A percentile compares a stretch with the other conserved stretches of the same genome.
Conservation (phyloP, 1,139 yeast species). For the Sugiyamaella xylanicola region DNA sequence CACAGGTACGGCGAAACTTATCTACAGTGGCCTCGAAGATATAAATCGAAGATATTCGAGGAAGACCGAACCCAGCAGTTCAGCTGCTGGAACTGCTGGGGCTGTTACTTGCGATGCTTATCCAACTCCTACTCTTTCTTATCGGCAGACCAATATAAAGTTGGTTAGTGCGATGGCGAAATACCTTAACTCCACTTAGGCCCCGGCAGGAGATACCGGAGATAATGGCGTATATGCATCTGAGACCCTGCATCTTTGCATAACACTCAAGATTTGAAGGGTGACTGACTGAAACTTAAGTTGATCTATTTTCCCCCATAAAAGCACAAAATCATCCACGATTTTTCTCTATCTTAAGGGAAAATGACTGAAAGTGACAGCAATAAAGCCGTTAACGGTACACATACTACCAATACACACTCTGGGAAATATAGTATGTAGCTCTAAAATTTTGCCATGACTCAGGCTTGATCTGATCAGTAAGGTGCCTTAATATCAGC, state of each 20-base stretch:
- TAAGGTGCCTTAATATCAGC: background rate
- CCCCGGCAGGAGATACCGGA: conserved; percentile 12
- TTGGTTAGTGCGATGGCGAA: background rate
- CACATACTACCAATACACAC: background rate
- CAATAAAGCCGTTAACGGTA: background rate
- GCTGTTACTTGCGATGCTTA: no score
- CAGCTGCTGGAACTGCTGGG: no score
- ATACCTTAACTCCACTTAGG: background rate
- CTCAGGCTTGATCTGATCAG: background rate
- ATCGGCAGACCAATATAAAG: no score
- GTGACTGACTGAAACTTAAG: background rate
- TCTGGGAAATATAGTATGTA: background rate
- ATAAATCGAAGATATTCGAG: no score
- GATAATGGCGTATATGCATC: conserved; percentile 1
- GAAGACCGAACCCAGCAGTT: no score
- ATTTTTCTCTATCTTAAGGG: background rate
- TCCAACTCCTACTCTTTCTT: no score
- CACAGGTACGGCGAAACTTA: background rate
- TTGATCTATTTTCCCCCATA: background rate
- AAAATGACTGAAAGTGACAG: background rate
- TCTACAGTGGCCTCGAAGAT: no score
- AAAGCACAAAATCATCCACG: background rate
- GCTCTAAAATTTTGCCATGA: no score
- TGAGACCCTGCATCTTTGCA: conserved; percentile 8
- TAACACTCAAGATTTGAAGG: conserved; percentile 9